Conservation (phyloP, 2,329 filamentous ascomycete species). For the Trichoderma koningiopsis region DNA sequence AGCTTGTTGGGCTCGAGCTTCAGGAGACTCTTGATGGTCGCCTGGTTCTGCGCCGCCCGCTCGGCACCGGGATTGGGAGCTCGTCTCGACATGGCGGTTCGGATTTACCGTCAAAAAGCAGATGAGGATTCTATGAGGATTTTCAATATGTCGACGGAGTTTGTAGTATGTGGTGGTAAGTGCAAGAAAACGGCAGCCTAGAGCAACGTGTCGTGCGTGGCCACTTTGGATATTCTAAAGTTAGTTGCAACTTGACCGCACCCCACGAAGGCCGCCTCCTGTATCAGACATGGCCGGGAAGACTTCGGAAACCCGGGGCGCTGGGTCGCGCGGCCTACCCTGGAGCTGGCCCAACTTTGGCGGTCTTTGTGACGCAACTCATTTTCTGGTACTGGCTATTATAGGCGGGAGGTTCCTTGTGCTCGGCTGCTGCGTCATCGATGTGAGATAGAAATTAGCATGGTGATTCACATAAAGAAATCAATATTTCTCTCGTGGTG, state of each 20-base stretch:
- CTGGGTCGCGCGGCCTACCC: conserved; percentile 8
- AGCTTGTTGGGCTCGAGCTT: conserved; percentile 96
- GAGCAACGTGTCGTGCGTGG: conserved; percentile 19
- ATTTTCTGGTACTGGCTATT: neutral
- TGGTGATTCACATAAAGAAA: neutral
- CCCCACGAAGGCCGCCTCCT: conserved; percentile 24
- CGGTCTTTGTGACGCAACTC: neutral
- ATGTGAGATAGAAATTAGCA: neutral
- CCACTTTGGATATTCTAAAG: conserved; percentile 9
- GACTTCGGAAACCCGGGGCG: conserved; percentile 2
- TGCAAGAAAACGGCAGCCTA: conserved; percentile 23
- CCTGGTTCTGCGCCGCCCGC: conserved; percentile 88
- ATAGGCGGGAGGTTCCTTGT: neutral
- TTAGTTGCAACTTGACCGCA: conserved; percentile 24
- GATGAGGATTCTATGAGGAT: neutral
- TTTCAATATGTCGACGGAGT: neutral
- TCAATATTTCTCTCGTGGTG: neutral
- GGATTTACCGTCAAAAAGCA: neutral
- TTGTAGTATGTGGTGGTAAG: neutral
- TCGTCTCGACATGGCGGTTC: conserved; percentile 71
- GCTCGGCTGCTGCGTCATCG: neutral
- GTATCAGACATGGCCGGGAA: conserved; percentile 18
- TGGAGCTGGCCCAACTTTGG: neutral
- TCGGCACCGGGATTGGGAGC: conserved; percentile 77
- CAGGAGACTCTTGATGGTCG: conserved; percentile 89